Evolutionary conservation across 768 basidiomycete species (phyloP).

Genomic region (Sporobolomyces roseus): DNA sequence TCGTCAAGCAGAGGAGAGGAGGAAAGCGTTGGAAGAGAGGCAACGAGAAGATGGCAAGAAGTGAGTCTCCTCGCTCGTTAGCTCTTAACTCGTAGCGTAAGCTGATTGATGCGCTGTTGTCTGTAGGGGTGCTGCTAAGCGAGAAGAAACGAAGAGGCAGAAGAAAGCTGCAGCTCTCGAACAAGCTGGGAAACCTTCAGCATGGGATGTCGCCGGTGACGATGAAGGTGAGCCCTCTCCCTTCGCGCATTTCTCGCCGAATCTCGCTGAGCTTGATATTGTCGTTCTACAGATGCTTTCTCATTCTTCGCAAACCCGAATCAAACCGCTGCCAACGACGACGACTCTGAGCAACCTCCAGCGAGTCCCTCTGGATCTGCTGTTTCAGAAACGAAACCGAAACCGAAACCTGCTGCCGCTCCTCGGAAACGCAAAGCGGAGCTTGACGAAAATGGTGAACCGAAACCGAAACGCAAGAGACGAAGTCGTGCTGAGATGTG

Average conservation of each 20-base stretch:
- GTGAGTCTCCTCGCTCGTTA: conserved; percentile 3
- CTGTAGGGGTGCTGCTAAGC: conserved; percentile 16
- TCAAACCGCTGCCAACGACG: conserved; percentile 31
- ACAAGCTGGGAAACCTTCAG: conserved; percentile 4
- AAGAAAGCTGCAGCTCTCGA: conserved; percentile 17
- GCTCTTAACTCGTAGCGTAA: background rate
- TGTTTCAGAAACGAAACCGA: conserved; percentile 24
- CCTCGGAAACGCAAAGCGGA: conserved; percentile 37
- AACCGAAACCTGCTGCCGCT: conserved; percentile 21
- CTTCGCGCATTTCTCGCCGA: background rate
- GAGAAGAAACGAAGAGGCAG: conserved; percentile 22
- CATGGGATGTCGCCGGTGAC: conserved; percentile 30
- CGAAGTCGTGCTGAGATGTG: conserved; percentile 31
- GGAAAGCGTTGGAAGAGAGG: conserved; percentile 48
- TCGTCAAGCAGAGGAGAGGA: conserved; percentile 45
- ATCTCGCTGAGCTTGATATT: background rate
- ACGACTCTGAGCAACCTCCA: conserved; percentile 29
- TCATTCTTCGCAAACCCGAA: conserved; percentile 38
- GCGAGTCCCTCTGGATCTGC: conserved; percentile 2
- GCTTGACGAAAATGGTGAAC: conserved; percentile 32
- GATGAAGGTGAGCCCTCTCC: conserved; percentile 32
- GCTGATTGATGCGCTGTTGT: background rate
- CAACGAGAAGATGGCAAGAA: conserved; percentile 45
- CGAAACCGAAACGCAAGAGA: conserved; percentile 31
- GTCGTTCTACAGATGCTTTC: conserved; percentile 26